Conservation (phyloP, 352 stramenopile species). For the Phytophthora meadii region DNA sequence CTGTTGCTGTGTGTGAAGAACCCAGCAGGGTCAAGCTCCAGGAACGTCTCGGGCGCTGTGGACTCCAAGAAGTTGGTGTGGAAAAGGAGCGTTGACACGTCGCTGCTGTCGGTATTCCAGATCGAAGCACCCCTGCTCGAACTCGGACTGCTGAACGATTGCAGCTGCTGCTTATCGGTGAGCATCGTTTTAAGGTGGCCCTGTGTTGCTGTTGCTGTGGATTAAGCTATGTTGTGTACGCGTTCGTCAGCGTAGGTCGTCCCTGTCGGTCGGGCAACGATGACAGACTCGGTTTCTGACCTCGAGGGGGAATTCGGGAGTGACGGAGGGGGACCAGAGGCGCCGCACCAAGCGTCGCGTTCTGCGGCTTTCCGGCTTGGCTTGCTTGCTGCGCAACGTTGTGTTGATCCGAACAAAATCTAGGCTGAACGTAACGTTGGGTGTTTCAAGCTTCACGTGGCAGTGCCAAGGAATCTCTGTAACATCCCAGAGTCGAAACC, state of each 20-base stretch:
- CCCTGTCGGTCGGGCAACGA: conserved; percentile 6
- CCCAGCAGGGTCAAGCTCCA: conserved; percentile 27
- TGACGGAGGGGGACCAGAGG: conserved; percentile 23
- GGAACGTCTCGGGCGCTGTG: conserved; percentile 34
- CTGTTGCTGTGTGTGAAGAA: conserved; percentile 29
- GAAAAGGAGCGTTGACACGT: conserved; percentile 28
- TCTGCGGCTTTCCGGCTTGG: conserved; percentile 28
- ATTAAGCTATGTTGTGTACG: conserved; percentile 12
- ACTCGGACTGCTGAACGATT: conserved; percentile 2
- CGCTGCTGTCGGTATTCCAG: conserved; percentile 18
- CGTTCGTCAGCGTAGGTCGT: conserved; percentile 16
- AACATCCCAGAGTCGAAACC: conserved; percentile 27
- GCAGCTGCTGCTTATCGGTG: conserved; percentile 18
- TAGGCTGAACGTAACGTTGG: conserved; percentile 20
- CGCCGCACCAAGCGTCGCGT: conserved; percentile 33
- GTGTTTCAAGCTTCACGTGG: conserved; percentile 21
- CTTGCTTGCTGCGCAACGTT: conserved; percentile 3
- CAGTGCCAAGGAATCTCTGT: conserved; percentile 8
- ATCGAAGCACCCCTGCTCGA: neutral
- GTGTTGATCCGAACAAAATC: conserved; percentile 8
- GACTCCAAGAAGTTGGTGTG: conserved; percentile 33
- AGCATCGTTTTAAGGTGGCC: conserved; percentile 15
- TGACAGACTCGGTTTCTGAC: conserved; percentile 15
- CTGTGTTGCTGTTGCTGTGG: neutral
- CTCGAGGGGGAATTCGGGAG: conserved; percentile 30